Base-by-base conservation (phyloP, 2,329 filamentous ascomycete genomes). In the Sclerotinia subarctica region DNA sequence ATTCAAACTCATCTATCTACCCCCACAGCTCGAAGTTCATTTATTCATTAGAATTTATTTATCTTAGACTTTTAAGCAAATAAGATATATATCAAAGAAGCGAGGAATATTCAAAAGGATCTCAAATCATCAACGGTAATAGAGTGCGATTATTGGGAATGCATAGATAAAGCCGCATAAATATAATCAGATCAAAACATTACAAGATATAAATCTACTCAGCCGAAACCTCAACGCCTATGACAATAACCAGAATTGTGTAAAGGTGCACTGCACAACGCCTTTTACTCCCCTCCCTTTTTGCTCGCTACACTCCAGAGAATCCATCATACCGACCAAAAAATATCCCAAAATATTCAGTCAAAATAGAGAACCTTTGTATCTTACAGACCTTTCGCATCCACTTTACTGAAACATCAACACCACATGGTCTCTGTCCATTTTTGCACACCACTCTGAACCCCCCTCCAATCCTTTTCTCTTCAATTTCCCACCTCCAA, bases 401-500 rank as follows among this genome's bases (percentile, higher is more conserved):
- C 47, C 32, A 24, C 8, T 11, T 32, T n/a, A 38, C 10, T 26
- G 29, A 67, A 66, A 63, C 24, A 63, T 58, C 19, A 54, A 70
- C 67, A 72, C 24, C 52, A 29, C 47, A 67, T 54, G 68, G 15
- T 19, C 38, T 35, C 15, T 13, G 26, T 35, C 26, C 38, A 19
- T 26, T 29, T 24, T 44, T 24, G 38, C 21, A 38, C n/a, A 17
- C 17, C 26, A 10, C 52, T 24, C 17, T 24, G 0, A 17, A 13
- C 13, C 26, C 11, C 38, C 10, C 13, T 10, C 38, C 5, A 0
- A 5, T 1, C 38, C 4, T 2, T 5, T 42, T 42, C 38, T 42
- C 38, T 17, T 42, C 15, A 66, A 21, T 24, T 58, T 19, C 21
- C 26, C 56, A 64, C 65, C 69, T 72, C 73, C n/a, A 70, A 26